Percentiles rank a stretch among this genome's conserved stretches.
Evolutionary conservation across 495 filamentous ascomycete species (phyloP).

Genomic region (Xylaria intraflava): DNA sequence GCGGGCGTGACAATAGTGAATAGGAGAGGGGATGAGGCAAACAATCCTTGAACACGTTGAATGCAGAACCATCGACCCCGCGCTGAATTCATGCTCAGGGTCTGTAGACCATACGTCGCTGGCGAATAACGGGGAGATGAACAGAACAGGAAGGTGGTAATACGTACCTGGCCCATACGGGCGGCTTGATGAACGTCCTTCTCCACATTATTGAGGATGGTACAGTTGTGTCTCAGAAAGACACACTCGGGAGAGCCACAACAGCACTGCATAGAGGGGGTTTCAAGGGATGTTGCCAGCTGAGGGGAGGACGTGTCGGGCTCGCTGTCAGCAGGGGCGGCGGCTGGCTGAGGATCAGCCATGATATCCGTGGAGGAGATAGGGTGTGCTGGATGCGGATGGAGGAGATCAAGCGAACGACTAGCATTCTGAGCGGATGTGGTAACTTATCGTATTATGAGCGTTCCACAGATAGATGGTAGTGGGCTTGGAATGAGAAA

Average conservation of each 20-base stretch:
- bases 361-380: slow-evolving; percentile 17
- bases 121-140: not conserved
- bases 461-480: not conserved
- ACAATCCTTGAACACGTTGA: not conserved
- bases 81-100: not conserved
- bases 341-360: slow-evolving; percentile 18
- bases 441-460: not conserved
- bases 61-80: not conserved
- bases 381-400: slow-evolving; percentile 14
- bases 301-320: slow-evolving; percentile 8
- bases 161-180: slow-evolving; percentile 74
- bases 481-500: not conserved
- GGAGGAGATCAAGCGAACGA: slow-evolving; percentile 9
- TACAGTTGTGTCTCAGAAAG: slow-evolving; percentile 69
- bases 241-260: slow-evolving; percentile 77
- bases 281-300: slow-evolving; percentile 13
- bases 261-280: slow-evolving; percentile 53
- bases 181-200: slow-evolving; percentile 80
- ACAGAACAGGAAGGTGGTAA: not conserved
- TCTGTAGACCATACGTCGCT: not conserved
- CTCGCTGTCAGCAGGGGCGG: slow-evolving; percentile 11
- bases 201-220: slow-evolving; percentile 73
- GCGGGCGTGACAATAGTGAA: not conserved
- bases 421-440: slow-evolving; percentile 20
- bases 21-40: not conserved